Conservation (phyloP, 345 rosid species). For the Cardamine chenopodiifolia region DNA sequence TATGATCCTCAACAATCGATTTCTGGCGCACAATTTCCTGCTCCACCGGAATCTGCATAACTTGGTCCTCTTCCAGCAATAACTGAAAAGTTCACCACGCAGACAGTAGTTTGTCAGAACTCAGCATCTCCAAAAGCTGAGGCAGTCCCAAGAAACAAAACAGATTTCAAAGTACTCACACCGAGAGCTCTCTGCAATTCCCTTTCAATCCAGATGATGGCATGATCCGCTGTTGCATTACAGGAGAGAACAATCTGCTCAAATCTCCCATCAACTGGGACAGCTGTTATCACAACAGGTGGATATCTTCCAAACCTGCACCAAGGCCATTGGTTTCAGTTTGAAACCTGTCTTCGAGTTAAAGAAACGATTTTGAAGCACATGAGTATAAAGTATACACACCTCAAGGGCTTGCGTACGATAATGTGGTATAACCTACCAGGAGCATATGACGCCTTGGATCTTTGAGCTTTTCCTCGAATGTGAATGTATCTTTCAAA, state of each 20-base stretch:
- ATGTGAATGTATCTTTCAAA: conserved; percentile 89
- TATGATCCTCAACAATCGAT: conserved; percentile 72
- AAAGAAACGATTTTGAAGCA: neutral
- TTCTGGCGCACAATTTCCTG: conserved; percentile 81
- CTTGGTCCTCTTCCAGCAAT: conserved; percentile 76
- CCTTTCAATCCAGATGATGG: conserved; percentile 82
- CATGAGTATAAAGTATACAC: conserved; percentile 20
- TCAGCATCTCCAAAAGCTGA: conserved; percentile 1
- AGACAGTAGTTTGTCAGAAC: neutral
- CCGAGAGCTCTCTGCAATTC: conserved; percentile 85
- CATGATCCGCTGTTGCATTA: conserved; percentile 87
- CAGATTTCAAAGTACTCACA: conserved; percentile 50
- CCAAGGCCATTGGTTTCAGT: conserved; percentile 19
- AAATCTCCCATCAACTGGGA: conserved; percentile 95
- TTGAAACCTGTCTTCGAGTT: neutral
- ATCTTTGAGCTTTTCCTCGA: conserved; percentile 83
- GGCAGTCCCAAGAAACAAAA: neutral
- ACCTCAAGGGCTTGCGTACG: conserved; percentile 86
- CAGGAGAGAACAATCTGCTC: conserved; percentile 89
- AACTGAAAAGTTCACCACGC: conserved; percentile 45
- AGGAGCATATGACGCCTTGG: conserved; percentile 86
- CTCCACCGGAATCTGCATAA: conserved; percentile 68
- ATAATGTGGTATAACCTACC: conserved; percentile 93
- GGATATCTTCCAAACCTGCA: conserved; percentile 87
- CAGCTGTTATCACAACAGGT: conserved; percentile 94